A percentile compares a stretch with the other conserved stretches of the same genome.
Conservation (phyloP, 2,329 filamentous ascomycete species). For the Penicillium sclerotigenum region DNA sequence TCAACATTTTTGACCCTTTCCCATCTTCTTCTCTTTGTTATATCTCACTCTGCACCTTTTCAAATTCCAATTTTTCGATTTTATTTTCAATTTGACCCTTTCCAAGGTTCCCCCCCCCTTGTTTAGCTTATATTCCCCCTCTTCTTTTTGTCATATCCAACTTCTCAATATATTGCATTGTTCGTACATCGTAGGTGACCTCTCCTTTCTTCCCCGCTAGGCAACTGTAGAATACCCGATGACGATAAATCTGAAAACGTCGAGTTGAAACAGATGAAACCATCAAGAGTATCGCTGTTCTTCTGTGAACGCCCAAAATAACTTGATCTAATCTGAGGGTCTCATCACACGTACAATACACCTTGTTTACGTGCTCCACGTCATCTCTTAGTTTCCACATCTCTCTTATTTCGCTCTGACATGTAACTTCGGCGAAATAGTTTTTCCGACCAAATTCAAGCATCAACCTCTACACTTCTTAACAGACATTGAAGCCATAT, state of each 20-base stretch:
- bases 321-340: slow-evolving; percentile 63
- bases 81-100: background rate
- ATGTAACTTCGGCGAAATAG: slow-evolving; percentile 17
- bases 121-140: background rate
- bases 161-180: background rate
- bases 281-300: slow-evolving; percentile 23
- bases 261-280: slow-evolving; percentile 28
- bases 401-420: background rate
- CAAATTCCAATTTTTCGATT: background rate
- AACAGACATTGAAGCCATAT: background rate
- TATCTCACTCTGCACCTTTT: background rate
- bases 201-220: background rate
- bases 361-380: background rate
- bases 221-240: slow-evolving; percentile 22
- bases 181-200: background rate
- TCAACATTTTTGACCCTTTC: background rate
- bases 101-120: background rate
- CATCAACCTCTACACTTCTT: slow-evolving; percentile 2
- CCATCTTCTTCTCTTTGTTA: background rate
- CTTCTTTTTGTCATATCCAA: background rate
- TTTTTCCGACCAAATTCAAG: slow-evolving; percentile 22
- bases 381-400: background rate
- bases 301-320: slow-evolving; percentile 47
- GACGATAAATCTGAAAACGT: slow-evolving; percentile 31
- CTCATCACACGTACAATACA: background rate